phyloP scores from a whole-genome alignment of 306 rosid genomes.

The Prunus davidiana region DNA sequence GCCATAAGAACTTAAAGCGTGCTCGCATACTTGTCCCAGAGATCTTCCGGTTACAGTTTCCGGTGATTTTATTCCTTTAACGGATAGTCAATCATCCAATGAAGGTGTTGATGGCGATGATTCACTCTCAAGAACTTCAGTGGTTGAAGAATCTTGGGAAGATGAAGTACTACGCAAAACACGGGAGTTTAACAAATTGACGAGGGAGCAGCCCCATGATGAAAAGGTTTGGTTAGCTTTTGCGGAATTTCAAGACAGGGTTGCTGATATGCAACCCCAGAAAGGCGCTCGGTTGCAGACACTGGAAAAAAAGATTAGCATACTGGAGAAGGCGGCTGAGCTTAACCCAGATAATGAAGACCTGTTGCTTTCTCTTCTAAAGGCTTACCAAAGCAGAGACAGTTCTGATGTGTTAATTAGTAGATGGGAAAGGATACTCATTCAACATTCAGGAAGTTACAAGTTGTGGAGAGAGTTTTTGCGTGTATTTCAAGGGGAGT shows the following conservation, averaged over 20 bases:
- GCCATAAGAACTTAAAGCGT: slow-evolving; percentile 78
- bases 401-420: slow-evolving; percentile 66
- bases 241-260: slow-evolving; percentile 86
- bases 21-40: slow-evolving; percentile 49
- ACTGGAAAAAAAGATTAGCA: slow-evolving; percentile 92
- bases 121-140: background rate
- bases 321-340: slow-evolving; percentile 88
- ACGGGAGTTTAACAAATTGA: slow-evolving; percentile 74
- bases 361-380: slow-evolving; percentile 71
- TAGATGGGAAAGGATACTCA: slow-evolving; percentile 86
- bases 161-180: slow-evolving; percentile 80
- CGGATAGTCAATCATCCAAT: slow-evolving; percentile 42
- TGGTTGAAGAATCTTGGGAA: slow-evolving; percentile 91
- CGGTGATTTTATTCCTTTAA: slow-evolving; percentile 70
- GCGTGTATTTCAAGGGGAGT: slow-evolving; percentile 76
- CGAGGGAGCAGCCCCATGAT: slow-evolving; percentile 84
- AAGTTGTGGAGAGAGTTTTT: slow-evolving; percentile 89
- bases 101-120: slow-evolving; percentile 15
- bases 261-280: slow-evolving; percentile 81
- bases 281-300: slow-evolving; percentile 96
- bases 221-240: slow-evolving; percentile 78
- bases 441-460: slow-evolving; percentile 65
- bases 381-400: slow-evolving; percentile 78
- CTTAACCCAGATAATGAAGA: slow-evolving; percentile 83
- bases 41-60: slow-evolving; percentile 23